Base-by-base conservation (phyloP, 768 basidiomycete species). In the Auricularia heimuer region DNA sequence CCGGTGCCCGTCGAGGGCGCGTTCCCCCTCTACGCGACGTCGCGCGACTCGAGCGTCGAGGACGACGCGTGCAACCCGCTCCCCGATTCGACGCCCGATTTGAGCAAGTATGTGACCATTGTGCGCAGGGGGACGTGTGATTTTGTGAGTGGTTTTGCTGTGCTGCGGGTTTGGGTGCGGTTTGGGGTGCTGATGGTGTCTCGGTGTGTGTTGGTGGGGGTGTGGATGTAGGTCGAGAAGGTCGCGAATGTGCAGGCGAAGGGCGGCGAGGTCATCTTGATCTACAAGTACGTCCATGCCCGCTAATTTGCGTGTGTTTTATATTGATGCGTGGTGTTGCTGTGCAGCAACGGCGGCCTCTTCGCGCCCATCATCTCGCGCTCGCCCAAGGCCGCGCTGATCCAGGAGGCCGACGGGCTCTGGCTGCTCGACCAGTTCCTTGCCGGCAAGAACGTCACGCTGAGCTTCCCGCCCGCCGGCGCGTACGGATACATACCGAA, bases 71-170 rank as follows among this genome's bases (percentile, higher is more conserved):
- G 77, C 68, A 39, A 39, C 11, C 61, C 70, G 4, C 67, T 73
- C 7, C 70, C 75, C 4, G 69, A 66, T 35, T 66, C 63, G 16
- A 66, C 70, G 2, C 66, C 69, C 21, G 70, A 76, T 65, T 69
- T 77, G 4, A 61, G 65, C 6, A 71, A 67, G 42, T 70, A 72
- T 33, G 68, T 78, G 16, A 65, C 72, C 24, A 63, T 79, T 35
- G 70, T 77, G 42, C 70, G 71, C 33, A 68, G 74, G 34, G 77
- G 77, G 1, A 68, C 63, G 1, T 77, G 77, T 65, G 37, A 39
- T 36, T 64, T 60, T 44, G 62, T 62, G 42, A 29, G 35, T 42
- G 39, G 29, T 29, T 29, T 29, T 29, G 29, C 3, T 29, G 2
- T 29, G 29, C 0, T 29, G 29, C 29, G 29, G 29, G 29, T 29